These are phyloP conservation scores for Talaromyces stipitatus DNA, from an alignment of 495 filamentous ascomycete species.

Conservation along the genomic window DNA sequence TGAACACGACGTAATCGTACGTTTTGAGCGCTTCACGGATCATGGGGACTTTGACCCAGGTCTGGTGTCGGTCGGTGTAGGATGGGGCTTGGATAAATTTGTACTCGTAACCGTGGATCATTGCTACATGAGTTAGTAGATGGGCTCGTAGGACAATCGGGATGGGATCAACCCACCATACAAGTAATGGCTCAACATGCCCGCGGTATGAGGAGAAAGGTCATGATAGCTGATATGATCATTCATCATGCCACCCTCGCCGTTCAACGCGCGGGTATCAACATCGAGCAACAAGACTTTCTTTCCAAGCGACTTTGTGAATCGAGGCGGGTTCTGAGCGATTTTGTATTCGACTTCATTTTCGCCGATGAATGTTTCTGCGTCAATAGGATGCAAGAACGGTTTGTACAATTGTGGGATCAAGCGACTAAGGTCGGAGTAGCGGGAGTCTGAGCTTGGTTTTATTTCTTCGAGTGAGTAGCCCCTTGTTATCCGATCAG, in stretches of 20 bases:
- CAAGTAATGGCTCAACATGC: slow-evolving; percentile 33
- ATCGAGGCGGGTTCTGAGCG: slow-evolving; percentile 5
- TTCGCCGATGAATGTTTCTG: neutral
- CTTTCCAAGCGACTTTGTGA: slow-evolving; percentile 19
- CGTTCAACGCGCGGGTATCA: slow-evolving; percentile 27
- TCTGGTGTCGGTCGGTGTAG: slow-evolving; percentile 20
- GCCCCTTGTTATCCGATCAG: neutral
- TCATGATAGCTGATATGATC: slow-evolving; percentile 13
- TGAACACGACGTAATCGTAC: slow-evolving; percentile 42
- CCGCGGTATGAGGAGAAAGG: slow-evolving; percentile 16
- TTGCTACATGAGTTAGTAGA: slow-evolving; percentile 16
- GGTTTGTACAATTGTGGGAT: slow-evolving; percentile 4
- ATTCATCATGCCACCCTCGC: slow-evolving; percentile 20
- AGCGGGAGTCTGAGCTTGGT: neutral
- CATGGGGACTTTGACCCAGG: slow-evolving; percentile 43
- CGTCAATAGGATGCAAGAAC: slow-evolving; percentile 3
- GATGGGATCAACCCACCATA: slow-evolving; percentile 15
- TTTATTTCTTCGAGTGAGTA: slow-evolving; percentile 1
- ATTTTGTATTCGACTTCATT: neutral
- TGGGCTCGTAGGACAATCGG: too few relatives aligned
- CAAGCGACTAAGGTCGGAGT: neutral
- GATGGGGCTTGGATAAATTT: slow-evolving; percentile 30
- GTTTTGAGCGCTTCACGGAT: slow-evolving; percentile 34
- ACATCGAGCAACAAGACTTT: slow-evolving; percentile 32
- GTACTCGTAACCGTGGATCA: slow-evolving; percentile 48